phyloP scores from a whole-genome alignment of 805 yeast species.

The Lipomyces starkeyi region DNA sequence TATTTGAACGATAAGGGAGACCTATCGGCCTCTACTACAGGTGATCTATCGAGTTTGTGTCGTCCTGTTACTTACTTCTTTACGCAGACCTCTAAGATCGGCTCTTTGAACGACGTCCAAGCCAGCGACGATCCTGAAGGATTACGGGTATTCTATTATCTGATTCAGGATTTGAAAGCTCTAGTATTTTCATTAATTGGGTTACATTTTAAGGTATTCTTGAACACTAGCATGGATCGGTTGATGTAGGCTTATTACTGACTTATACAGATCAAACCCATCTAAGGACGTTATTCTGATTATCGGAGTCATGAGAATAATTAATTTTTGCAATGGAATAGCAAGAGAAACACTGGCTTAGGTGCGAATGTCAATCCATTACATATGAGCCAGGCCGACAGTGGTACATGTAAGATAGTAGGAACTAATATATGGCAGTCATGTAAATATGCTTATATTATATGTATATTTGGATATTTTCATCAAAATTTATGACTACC shows the following conservation, averaged over 20 bases:
- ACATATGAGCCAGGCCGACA: neutral
- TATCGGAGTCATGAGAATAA: neutral
- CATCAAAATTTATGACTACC: too few species aligned
- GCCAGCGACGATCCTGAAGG: constrained; percentile 54
- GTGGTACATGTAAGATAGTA: neutral
- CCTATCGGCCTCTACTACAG: too few species aligned
- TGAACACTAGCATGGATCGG: neutral
- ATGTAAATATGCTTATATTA: neutral
- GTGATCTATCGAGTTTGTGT: too few species aligned
- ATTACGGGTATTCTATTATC: constrained; percentile 52
- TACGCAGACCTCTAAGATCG: constrained; percentile 48
- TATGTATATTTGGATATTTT: neutral
- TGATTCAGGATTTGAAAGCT: constrained; percentile 54
- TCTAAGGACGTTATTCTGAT: neutral
- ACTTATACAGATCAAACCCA: constrained; percentile 3
- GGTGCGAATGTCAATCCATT: neutral
- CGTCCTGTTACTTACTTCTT: neutral
- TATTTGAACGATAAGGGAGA: neutral
- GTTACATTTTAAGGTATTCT: constrained; percentile 50
- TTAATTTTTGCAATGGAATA: too few species aligned
- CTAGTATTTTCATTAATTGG: constrained; percentile 52
- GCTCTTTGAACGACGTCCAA: constrained; percentile 51
- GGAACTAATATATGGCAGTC: neutral
- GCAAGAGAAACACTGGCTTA: neutral
- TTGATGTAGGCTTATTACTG: neutral